A percentile compares a stretch with the other conserved stretches of the same genome.
Conservation (phyloP, 768 basidiomycete species). For the Lactarius vividus region DNA sequence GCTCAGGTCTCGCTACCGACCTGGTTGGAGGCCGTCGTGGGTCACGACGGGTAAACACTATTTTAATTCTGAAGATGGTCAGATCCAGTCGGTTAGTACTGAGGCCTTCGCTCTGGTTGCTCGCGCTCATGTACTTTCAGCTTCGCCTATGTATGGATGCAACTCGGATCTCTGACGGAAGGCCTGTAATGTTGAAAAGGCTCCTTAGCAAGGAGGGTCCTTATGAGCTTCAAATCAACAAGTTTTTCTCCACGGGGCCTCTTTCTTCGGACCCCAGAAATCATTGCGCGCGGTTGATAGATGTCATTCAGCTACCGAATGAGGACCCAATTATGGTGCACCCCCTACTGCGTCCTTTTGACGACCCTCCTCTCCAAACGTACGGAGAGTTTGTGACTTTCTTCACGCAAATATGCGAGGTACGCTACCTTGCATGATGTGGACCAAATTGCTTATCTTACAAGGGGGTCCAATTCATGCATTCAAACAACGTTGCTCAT, state of each 20-base stretch:
- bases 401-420: conserved; percentile 38
- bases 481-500: conserved; percentile 20
- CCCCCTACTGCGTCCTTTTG: conserved; percentile 32
- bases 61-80: conserved; percentile 4
- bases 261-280: conserved; percentile 31
- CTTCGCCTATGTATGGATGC: conserved; percentile 13
- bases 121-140: background rate
- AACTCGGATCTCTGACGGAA: conserved; percentile 17
- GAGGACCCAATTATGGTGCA: conserved; percentile 34
- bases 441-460: background rate
- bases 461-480: conserved; percentile 22
- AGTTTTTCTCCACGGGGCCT: conserved; percentile 20
- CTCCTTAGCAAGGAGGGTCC: background rate
- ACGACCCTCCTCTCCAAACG: conserved; percentile 34
- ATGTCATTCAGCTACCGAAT: conserved; percentile 29
- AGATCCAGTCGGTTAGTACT: background rate
- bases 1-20: conserved; percentile 18
- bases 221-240: conserved; percentile 13
- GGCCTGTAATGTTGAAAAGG: conserved; percentile 13
- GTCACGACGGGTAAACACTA: background rate
- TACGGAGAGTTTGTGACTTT: conserved; percentile 38
- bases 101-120: background rate
- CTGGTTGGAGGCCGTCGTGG: conserved; percentile 21
- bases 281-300: conserved; percentile 30
- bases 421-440: conserved; percentile 2